Evolutionary conservation across 179 eudicot genomes (phyloP), one percentile per base, ranked within the genome.

Genomic region (Pouteria campechiana): DNA sequence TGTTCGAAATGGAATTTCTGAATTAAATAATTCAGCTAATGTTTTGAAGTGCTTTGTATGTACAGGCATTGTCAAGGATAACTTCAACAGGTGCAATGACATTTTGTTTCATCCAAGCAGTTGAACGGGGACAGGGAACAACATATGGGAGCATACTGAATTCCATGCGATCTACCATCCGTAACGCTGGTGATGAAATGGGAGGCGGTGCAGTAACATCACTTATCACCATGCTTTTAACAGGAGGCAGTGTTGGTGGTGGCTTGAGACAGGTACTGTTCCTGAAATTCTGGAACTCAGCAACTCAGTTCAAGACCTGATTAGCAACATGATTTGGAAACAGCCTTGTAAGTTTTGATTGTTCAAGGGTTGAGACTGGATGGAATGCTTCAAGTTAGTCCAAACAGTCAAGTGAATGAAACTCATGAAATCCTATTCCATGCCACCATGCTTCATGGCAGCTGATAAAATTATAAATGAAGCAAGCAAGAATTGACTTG

Each of bases 41-140:
- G 21, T 8, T 38, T 46, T n/a, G n/a, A n/a, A n/a, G n/a, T n/a
- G n/a, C n/a, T n/a, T 48, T 46, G 23, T 56, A 44, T 52, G 55
- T 25, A 47, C 76, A 90, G 98, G 94, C 95, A 46, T 60, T 86
- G 19, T 90, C 98, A 23, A 73, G 79, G 54, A 50, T 76, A 54
- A 79, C 98, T 15, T 79, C 96, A 49, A 90, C 96, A 3, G 98
- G 98, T 53, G 94, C 94, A 23, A 90, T 90, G 98, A 90, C 98
- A 16, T 86, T 65, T 65, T 76, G 92, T 54, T 90, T 90, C 43
- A 86, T 90, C 59, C 82, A 81, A 63, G 96, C 98, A 32, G 73
- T 90, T 39, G 96, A 90, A 68, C 80, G 69, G 35, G 94, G 92
- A 22, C 94, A 79, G 41, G 89, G 63, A 23, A 58, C 76, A 41